phyloP scores from a whole-genome alignment of 805 yeast genomes.

The Pichia deserticola region DNA sequence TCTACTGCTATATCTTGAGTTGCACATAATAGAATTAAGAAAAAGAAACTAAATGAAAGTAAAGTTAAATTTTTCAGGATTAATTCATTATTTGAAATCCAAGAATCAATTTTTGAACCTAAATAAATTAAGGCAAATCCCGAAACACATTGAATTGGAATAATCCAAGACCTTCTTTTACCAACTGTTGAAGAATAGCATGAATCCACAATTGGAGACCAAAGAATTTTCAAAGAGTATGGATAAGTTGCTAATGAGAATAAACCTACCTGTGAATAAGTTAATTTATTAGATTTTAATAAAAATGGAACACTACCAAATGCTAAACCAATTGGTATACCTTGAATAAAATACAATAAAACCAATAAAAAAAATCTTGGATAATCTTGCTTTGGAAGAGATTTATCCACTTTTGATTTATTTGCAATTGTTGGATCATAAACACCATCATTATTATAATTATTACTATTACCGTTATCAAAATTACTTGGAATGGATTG shows the following conservation, averaged over 20 bases:
- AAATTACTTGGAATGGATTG: background rate
- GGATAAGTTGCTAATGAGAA: slow-evolving; percentile 93
- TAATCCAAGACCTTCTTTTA: slow-evolving; percentile 86
- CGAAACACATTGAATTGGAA: slow-evolving; percentile 83
- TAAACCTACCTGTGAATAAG: slow-evolving; percentile 84
- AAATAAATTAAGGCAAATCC: slow-evolving; percentile 58
- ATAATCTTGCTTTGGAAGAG: slow-evolving; percentile 41
- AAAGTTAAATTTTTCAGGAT: slow-evolving; percentile 36
- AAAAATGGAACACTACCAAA: slow-evolving; percentile 92
- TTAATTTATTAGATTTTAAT: slow-evolving; percentile 64
- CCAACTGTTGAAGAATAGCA: slow-evolving; percentile 62
- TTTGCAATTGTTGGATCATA: background rate
- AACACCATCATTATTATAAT: background rate
- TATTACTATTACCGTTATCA: background rate
- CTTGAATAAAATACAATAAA: slow-evolving; percentile 76
- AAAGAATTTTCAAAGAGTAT: slow-evolving; percentile 79
- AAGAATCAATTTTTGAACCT: slow-evolving; percentile 49
- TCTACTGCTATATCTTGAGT: slow-evolving; percentile 99
- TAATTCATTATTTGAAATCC: slow-evolving; percentile 39
- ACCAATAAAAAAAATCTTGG: slow-evolving; percentile 71
- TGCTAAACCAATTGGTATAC: slow-evolving; percentile 94
- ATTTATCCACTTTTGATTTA: slow-evolving; percentile 2
- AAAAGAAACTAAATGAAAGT: slow-evolving; percentile 67
- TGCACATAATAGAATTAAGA: slow-evolving; percentile 81
- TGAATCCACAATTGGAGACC: slow-evolving; percentile 97